Conservation (phyloP, 306 rosid genomes). For the Citrullus amarus region DNA sequence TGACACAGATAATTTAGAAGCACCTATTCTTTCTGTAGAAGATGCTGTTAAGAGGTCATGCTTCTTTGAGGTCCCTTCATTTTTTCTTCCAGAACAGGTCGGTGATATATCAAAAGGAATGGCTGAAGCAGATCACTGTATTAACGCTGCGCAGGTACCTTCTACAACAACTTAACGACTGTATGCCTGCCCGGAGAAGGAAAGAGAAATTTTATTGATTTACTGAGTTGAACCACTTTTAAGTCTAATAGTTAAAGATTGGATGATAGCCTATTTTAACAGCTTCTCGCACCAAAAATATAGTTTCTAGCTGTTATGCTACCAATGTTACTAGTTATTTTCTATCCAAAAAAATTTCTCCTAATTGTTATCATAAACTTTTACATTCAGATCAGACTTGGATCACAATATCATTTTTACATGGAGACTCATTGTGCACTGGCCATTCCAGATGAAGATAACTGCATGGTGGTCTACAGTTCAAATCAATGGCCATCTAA, state of each 20-base stretch:
- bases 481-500: constrained; percentile 59
- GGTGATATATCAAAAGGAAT: constrained; percentile 85
- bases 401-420: constrained; percentile 91
- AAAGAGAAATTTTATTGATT: neutral
- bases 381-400: constrained; percentile 59
- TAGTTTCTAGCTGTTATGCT: neutral
- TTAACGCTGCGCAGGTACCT: constrained; percentile 61
- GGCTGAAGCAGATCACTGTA: constrained; percentile 75
- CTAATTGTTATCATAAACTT: neutral
- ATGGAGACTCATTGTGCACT: constrained; percentile 94
- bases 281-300: neutral
- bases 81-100: constrained; percentile 42
- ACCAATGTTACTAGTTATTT: neutral
- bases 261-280: neutral
- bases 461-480: constrained; percentile 69
- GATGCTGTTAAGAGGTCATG: constrained; percentile 70
- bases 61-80: constrained; percentile 63
- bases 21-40: constrained; percentile 68
- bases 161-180: neutral
- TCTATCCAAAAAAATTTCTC: neutral
- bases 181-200: neutral
- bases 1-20: constrained; percentile 41
- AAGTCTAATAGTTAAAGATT: neutral
- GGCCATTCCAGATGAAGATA: constrained; percentile 95
- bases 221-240: constrained; percentile 5